These are phyloP conservation scores for Malus sylvestris DNA, from an alignment of 306 rosid species.

Conservation along the genomic window DNA sequence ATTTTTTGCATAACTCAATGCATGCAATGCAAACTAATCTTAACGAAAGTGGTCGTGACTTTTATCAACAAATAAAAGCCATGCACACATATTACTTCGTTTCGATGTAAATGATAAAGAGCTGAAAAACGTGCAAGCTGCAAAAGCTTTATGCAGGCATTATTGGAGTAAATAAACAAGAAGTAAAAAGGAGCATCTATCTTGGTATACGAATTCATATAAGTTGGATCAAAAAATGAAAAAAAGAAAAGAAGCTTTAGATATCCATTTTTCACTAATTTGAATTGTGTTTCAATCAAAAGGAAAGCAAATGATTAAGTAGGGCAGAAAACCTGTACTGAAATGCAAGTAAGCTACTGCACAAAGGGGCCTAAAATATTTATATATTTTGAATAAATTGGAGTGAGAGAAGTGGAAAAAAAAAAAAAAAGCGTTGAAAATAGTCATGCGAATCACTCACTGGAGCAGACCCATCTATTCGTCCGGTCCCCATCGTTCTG, in stretches of 20 bases:
- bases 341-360: not conserved
- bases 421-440: slow-evolving; percentile 14
- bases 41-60: not conserved
- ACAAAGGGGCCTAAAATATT: not conserved
- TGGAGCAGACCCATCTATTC: slow-evolving; percentile 61
- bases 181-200: not conserved
- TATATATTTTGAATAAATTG: not conserved
- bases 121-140: not conserved
- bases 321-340: slow-evolving; percentile 20
- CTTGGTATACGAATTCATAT: not conserved
- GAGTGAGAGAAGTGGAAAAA: not conserved
- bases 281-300: not conserved
- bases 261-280: not conserved
- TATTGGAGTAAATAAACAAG: not conserved
- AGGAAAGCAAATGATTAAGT: slow-evolving; percentile 12
- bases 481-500: slow-evolving; percentile 63
- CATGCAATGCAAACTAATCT: not conserved
- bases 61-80: slow-evolving; percentile 4
- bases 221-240: not conserved
- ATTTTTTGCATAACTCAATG: not conserved
- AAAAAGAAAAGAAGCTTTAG: no score
- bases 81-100: not conserved
- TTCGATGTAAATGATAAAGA: not conserved
- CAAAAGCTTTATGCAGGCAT: not conserved
- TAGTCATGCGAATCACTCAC: slow-evolving; percentile 25